phyloP scores from a whole-genome alignment of 176 grass and related monocot genomes.

The Juncus inflexus region DNA sequence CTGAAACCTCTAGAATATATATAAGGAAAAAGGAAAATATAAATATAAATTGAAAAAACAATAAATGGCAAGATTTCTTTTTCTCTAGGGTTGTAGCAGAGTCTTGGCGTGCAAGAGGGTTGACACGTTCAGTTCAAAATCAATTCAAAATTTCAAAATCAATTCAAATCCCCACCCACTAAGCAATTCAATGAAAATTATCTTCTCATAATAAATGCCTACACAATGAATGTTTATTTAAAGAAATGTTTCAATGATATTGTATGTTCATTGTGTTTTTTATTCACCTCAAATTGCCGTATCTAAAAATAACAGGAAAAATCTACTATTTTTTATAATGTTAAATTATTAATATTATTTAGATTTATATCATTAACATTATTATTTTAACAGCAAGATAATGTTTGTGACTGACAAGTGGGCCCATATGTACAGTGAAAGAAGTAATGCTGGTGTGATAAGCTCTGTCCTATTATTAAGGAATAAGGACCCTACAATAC shows the following conservation, averaged over 20 bases:
- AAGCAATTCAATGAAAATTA: constrained; percentile 18
- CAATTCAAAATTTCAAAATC: too few relatives aligned
- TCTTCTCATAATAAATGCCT: background rate
- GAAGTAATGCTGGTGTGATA: background rate
- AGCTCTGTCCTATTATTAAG: constrained; percentile 1
- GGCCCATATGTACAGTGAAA: background rate
- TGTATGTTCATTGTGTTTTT: background rate
- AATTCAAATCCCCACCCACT: constrained; percentile 3
- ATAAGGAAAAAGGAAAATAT: too few relatives aligned
- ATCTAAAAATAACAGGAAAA: too few relatives aligned
- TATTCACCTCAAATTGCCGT: background rate
- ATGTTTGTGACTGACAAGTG: constrained; percentile 17
- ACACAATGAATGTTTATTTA: background rate
- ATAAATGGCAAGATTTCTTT: background rate
- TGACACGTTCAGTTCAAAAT: background rate
- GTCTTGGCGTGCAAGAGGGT: constrained; percentile 24
- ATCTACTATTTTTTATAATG: too few relatives aligned
- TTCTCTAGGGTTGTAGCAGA: constrained; percentile 5
- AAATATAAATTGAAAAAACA: background rate
- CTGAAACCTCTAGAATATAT: too few relatives aligned
- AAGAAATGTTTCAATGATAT: background rate
- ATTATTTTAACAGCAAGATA: background rate
- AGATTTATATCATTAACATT: too few relatives aligned
- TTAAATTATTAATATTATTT: too few relatives aligned
- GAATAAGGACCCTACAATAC: constrained; percentile 9